Evolutionary conservation across 106 monocot genomes (phyloP), one percentile per base, ranked within the genome.

Genomic region (Platanthera guangdongensis): DNA sequence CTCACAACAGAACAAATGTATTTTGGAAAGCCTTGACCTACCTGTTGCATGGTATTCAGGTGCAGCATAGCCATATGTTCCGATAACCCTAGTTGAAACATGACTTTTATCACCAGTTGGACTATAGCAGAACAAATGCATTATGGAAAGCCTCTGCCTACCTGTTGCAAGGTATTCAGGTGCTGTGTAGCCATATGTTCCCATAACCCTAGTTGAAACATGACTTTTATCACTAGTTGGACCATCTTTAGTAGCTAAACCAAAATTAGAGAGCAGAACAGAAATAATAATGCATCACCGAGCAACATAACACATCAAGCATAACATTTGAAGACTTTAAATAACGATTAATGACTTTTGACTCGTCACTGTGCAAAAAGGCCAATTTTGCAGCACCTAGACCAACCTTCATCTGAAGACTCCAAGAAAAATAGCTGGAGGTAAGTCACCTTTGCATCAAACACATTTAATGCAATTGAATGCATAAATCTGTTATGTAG

Each of bases 301-400:
- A 6, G 13, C 12, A 45, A 68, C 68, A 68, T 68, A 68, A 30
- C 32, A 39, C 9, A 68, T 68, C 68, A 68, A 68, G 68, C 10
- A 68, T 12, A 68, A 68, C 39, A 68, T 68, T 68, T 45, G 68
- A 68, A 39, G 68, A 9, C 10, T 68, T 68, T 4, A 68, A 68
- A 68, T 68, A 30, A 12, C 68, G 28, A 45, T 68, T 39, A 68
- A 68, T 68, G 39, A 68, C 68, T 68, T 30, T 67, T 30, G 25
- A 9, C 65, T 67, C 65, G 4, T 21, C 30, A 67, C 65, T 67
- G 65, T 67, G 68, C 68, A 68, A 39, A 68, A 68, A 68, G 25
- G 68, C 68, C 32, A 68, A 30, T 68, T 68, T 68, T 4, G 68
- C 68, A 68, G 68, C 68, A 7, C 25, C 68, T 3, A 68, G 39